Base-by-base conservation (phyloP, 2,329 filamentous ascomycete species). In the Trichothecium sympodiale region DNA sequence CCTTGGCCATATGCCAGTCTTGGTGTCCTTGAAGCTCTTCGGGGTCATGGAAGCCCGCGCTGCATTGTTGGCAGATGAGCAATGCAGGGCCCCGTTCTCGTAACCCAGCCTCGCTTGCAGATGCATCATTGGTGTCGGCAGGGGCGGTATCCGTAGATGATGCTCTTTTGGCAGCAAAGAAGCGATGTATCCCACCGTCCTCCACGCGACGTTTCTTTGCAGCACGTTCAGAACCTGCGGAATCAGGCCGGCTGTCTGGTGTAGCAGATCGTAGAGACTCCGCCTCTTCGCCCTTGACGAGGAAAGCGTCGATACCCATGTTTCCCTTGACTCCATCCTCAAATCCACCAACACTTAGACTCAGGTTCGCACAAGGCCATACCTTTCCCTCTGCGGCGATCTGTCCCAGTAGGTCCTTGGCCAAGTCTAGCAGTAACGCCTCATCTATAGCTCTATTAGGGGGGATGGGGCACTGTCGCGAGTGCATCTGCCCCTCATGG, bases 1-100 rank as follows among this genome's bases (percentile, higher is more conserved):
- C 83, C 59, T 83, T 85, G 31, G 91, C 91, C 59, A 94, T 81
- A 60, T 98, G 91, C 80, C 88, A 96, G 56, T 98, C 91, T 36
- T 80, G 68, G 55, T 98, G 91, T 58, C 83, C 88, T 44, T 78
- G 71, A 32, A 77, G 52, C 46, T 71, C 69, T 38, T 80, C 73
- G 17, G 63, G 52, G 28, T 67, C 62, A 10, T 68, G 64, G 25
- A 91, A 63, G n/a, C 55, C 52, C 47, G 71, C 67, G 40, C 71
- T 67, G 56, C 87, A 94, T 42, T 75, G 74, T 34, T 64, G 53
- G 55, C 86, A 94, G 29, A 56, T 29, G 13, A 16, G 28, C 6
- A 13, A 6, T 29, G 20, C 20, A 25, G n/a, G n/a, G n/a, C n/a
- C n/a, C n/a, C n/a, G n/a, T n/a, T 25, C 20, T 25, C 10, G 20